Percentiles rank a stretch among this genome's conserved stretches.
These are phyloP conservation scores for Daldinia loculata DNA, from an alignment of 495 filamentous ascomycete species.

Conservation along the genomic window DNA sequence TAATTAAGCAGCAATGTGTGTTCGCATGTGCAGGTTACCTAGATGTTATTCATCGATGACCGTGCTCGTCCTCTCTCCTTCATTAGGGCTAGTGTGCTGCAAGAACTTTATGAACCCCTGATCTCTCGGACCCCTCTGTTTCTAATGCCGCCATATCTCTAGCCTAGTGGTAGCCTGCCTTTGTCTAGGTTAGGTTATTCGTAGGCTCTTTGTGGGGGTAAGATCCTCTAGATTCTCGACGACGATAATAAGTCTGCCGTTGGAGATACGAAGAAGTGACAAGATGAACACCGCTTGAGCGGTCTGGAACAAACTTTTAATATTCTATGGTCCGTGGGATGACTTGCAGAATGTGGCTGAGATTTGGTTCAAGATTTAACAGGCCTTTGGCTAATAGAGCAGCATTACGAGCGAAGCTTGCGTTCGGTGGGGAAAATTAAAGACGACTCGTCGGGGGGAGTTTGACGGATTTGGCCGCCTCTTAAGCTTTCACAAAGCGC, in stretches of 20 bases:
- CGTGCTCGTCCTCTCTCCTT: too few species aligned
- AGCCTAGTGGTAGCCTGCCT: background rate
- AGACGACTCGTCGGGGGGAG: conserved; percentile 19
- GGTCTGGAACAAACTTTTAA: conserved; percentile 13
- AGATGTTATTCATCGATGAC: too few species aligned
- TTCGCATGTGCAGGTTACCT: too few species aligned
- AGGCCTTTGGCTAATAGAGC: conserved; percentile 12
- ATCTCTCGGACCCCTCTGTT: too few species aligned
- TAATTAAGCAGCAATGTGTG: too few species aligned
- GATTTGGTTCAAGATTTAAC: conserved; percentile 6
- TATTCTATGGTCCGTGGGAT: conserved; percentile 6
- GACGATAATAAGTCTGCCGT: conserved; percentile 15
- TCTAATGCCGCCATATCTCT: background rate
- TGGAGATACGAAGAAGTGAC: conserved; percentile 12
- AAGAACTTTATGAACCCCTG: too few species aligned
- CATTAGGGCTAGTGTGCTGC: too few species aligned
- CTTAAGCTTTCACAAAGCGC: conserved; percentile 26
- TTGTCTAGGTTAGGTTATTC: background rate
- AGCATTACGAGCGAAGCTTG: conserved; percentile 35
- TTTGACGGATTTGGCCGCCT: conserved; percentile 36
- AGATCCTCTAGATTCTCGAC: background rate
- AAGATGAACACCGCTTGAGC: conserved; percentile 4
- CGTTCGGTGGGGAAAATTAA: conserved; percentile 23
- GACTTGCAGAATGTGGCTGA: conserved; percentile 11
- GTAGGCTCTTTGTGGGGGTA: background rate